Evolutionary conservation across 495 filamentous ascomycete species (phyloP).

Genomic region (Penicillium alfredii): DNA sequence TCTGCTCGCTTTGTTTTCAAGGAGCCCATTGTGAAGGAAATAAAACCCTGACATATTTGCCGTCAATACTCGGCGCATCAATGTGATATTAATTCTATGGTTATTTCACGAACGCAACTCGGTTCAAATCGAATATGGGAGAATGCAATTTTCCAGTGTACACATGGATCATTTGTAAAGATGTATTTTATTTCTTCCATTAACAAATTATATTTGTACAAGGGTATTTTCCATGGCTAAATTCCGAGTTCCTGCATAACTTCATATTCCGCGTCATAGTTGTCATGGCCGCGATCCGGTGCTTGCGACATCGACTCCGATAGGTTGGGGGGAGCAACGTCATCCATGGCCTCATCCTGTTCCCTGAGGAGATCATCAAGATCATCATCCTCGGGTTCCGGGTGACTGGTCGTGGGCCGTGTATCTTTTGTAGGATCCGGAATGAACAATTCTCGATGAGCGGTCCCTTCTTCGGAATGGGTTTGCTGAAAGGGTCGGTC

Average conservation of each 20-base stretch:
- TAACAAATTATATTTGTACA: too few species aligned
- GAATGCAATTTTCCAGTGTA: too few species aligned
- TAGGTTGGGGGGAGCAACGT: not conserved
- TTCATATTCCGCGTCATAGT: constrained; percentile 30
- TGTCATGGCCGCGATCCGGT: constrained; percentile 4
- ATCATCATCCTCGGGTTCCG: constrained; percentile 32
- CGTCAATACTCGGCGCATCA: constrained; percentile 4
- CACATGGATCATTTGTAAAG: too few species aligned
- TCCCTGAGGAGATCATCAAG: constrained; percentile 34
- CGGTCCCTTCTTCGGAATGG: not conserved
- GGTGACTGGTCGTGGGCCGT: constrained; percentile 8
- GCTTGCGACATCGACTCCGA: not conserved
- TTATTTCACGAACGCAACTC: not conserved
- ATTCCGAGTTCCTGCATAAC: constrained; percentile 29
- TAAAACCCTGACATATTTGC: too few species aligned
- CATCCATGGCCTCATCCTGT: constrained; percentile 17
- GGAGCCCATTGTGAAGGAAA: too few species aligned
- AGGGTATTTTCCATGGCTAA: too few species aligned
- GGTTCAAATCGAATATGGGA: too few species aligned
- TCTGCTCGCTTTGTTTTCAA: constrained; percentile 1
- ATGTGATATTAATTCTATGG: constrained; percentile 10
- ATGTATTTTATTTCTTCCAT: too few species aligned
- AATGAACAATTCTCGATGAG: constrained; percentile 25
- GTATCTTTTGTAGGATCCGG: constrained; percentile 15
- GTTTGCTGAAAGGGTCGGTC: not conserved